Evolutionary conservation across 257 asterid genomes (phyloP), one percentile per base, ranked within the genome.

Genomic region (Solanum chmielewskii): DNA sequence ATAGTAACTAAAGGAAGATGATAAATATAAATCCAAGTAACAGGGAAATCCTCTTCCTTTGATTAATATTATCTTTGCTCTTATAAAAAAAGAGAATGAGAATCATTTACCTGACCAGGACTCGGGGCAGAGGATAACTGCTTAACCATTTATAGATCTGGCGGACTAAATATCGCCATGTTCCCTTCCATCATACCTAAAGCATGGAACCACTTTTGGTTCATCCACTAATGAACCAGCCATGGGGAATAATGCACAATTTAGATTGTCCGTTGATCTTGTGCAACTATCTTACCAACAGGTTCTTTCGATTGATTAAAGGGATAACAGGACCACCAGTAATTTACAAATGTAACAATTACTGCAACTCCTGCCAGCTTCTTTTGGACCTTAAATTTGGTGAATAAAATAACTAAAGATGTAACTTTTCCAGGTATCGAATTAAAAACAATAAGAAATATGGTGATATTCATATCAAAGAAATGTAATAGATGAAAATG

Each of bases 211-310:
- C 93, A 91, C 85, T 93, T 93, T 86, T 94, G 99, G 86, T 95
- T 94, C 97, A 96, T 91, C 98, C 98, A 96, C 96, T 94, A 94
- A 89, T 95, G 21, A 11, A 94, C 80, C 82, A 95, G 89, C 96
- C 96, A 95, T 3, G 99, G 98, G 49, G 97, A 77, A 60, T 93
- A 90, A 89, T 87, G 98, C 14, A 94, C 98, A 44, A 93, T 86
- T 14, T 91, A 90, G 74, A 95, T 89, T n/a, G 96, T 74, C 92
- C 93, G 83, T 42, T 85, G 95, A 70, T 91, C 95, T 71, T 91
- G 91, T 31, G 76, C 60, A 83, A 89, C 92, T 25, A 86, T 77
- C 81, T 10, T 83, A n/a, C 85, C 88, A 7, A 96, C 41, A 41
- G 89, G 89, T 86, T 89, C 87, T 60, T 89, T 89, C 8, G 94